Conservation (phyloP, 768 basidiomycete species). For the Fomitopsis serialis region DNA sequence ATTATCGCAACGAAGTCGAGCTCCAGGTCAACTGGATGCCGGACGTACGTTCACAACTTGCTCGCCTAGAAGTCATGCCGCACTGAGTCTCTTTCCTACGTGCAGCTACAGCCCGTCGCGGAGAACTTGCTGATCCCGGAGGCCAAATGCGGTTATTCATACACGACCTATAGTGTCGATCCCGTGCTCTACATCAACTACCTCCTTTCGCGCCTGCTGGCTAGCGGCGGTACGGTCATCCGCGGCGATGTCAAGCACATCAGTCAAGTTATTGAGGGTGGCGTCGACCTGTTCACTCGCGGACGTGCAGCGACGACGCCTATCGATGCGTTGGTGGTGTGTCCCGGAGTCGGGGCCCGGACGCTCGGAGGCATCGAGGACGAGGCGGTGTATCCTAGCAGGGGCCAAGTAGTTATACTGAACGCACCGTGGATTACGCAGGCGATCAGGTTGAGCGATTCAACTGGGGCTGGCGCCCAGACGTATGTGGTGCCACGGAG, state of each 20-base stretch:
- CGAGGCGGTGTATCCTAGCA: conserved; percentile 38
- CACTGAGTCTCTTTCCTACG: conserved; percentile 17
- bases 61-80: conserved; percentile 11
- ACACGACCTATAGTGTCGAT: conserved; percentile 68
- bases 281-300: conserved; percentile 22
- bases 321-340: conserved; percentile 58
- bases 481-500: conserved; percentile 65
- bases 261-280: conserved; percentile 64
- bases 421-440: conserved; percentile 45
- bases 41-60: conserved; percentile 19
- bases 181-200: conserved; percentile 60
- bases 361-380: conserved; percentile 49
- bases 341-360: conserved; percentile 59
- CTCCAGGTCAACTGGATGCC: conserved; percentile 27
- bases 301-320: conserved; percentile 6
- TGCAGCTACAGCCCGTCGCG: conserved; percentile 39
- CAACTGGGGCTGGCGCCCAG: conserved; percentile 31
- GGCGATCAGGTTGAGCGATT: conserved; percentile 42
- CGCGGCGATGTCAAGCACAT: conserved; percentile 65
- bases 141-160: conserved; percentile 46
- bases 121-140: conserved; percentile 35
- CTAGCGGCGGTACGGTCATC: conserved; percentile 52
- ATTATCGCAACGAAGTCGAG: conserved; percentile 38
- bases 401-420: conserved; percentile 41
- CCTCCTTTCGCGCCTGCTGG: conserved; percentile 52